These are phyloP conservation scores for Phoma sp. DNA, from an alignment of 2,329 filamentous ascomycete genomes.

Conservation along the genomic window DNA sequence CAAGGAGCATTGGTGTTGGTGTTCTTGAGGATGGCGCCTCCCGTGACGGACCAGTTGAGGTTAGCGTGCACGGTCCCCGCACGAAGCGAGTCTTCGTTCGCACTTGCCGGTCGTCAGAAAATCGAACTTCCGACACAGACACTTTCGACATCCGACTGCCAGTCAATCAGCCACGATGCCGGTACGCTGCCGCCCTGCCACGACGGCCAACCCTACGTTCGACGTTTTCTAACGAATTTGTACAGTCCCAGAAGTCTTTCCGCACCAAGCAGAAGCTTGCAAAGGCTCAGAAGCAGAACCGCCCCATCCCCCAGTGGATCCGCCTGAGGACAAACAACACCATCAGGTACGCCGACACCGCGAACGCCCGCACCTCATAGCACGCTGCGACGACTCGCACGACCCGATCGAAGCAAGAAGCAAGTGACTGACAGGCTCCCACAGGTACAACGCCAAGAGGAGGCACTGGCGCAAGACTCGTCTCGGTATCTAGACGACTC, in stretches of 20 bases:
- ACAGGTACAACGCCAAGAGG: slow-evolving; percentile 99
- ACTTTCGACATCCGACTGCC: slow-evolving; percentile 44
- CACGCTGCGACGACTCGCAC: slow-evolving; percentile 6
- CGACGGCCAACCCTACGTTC: slow-evolving; percentile 12
- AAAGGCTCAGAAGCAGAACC: slow-evolving; percentile 99
- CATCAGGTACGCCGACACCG: slow-evolving; percentile 77
- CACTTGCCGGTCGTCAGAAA: slow-evolving; percentile 11
- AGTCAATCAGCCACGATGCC: slow-evolving; percentile 49
- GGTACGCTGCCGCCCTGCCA: slow-evolving; percentile 37
- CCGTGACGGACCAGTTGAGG: neutral
- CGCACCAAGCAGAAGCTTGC: slow-evolving; percentile 99
- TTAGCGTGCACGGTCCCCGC: neutral
- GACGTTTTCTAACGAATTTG: slow-evolving; percentile 15
- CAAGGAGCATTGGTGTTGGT: slow-evolving; percentile 18
- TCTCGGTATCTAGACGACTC: slow-evolving; percentile 89
- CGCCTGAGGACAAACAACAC: slow-evolving; percentile 98
- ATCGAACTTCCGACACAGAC: slow-evolving; percentile 22
- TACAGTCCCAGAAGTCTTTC: slow-evolving; percentile 99
- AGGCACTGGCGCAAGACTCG: slow-evolving; percentile 99
- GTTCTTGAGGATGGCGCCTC: neutral
- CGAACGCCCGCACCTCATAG: slow-evolving; percentile 2
- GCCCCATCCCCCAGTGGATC: slow-evolving; percentile 99
- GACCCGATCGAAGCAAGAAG: neutral
- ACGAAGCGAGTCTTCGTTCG: slow-evolving; percentile 4
- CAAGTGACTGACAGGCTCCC: slow-evolving; percentile 18